Evolutionary conservation across 352 stramenopile species (phyloP).

Genomic region (Globisporangium barbulae): DNA sequence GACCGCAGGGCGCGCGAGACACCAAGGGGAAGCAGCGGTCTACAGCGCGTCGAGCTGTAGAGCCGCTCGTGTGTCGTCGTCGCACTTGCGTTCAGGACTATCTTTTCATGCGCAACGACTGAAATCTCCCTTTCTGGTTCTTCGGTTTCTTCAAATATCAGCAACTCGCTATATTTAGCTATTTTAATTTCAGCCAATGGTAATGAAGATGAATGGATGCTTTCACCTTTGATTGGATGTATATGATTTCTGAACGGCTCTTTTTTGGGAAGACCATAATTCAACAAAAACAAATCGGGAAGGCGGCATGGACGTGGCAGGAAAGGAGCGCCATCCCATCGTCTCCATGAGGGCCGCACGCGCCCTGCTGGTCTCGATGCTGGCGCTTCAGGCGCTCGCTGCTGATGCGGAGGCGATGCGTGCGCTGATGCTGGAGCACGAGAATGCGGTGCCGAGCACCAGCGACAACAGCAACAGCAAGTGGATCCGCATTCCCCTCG

Average conservation of each 20-base stretch:
- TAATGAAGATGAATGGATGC: background rate
- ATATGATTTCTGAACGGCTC: background rate
- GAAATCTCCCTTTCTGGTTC: background rate
- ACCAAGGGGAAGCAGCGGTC: background rate
- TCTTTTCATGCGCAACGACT: background rate
- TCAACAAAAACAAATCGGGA: background rate
- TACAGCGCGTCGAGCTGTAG: background rate
- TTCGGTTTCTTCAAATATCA: background rate
- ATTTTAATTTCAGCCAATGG: background rate
- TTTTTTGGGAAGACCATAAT: background rate
- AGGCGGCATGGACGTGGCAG: slow-evolving; percentile 7
- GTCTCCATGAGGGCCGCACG: background rate
- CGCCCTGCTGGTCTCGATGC: background rate
- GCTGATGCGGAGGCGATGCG: background rate
- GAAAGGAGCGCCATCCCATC: background rate
- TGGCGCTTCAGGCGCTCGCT: background rate
- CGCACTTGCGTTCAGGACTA: background rate
- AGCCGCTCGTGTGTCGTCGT: background rate
- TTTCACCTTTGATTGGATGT: background rate
- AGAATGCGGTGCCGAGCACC: background rate
- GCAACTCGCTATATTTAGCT: background rate
- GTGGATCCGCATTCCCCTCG: slow-evolving; percentile 27
- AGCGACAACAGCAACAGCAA: background rate
- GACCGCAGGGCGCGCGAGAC: background rate
- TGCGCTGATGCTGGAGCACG: background rate